Evolutionary conservation across 495 filamentous ascomycete genomes (phyloP), one percentile per base, ranked within the genome.

Genomic region (Collariella sp.): DNA sequence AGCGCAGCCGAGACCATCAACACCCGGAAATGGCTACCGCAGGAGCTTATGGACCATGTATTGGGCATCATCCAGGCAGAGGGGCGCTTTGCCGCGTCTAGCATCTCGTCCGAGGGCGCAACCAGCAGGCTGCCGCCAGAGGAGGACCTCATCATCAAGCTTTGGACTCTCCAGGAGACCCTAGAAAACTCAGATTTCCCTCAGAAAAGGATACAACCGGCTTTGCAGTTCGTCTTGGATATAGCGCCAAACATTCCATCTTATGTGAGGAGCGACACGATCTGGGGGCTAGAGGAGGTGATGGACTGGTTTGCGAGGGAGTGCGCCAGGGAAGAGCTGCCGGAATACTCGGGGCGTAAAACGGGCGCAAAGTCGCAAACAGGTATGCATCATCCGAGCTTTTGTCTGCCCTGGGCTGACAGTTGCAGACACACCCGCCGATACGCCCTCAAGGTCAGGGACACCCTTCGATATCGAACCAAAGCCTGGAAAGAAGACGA

Each of bases 231-330:
- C 60, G 73, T 89, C 11, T 67, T 89, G 41, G 70, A 77, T 31
- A 79, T 81, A 59, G 72, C 76, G 18, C 76, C 75, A 7, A 76
- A 75, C 56, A 72, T 81, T 11, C 66, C 64, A 19, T 58, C 67
- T 31, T 72, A 72, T 7, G 71, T 58, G 57, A 86, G 83, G 55
- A 53, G 64, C 23, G 88, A 93, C 38, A 68, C 73, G 5, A 76
- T 88, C 11, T 94, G 89, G 85, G 90, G 90, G 18, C 70, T 96
- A 43, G 85, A 93, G 53, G 89, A 93, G 64, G 79, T 81, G n/a
- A 59, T 96, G 26, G 87, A 95, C 60, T 95, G 87, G 88, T 73
- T 96, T 18, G 87, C 88, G 19, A 72, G 86, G 56, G 78, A 89
- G 58, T 85, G 81, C 61, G 70, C 77, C 15, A 70, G 73, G 56